Evolutionary conservation across 805 yeast species (phyloP), one percentile per base, ranked within the genome.

Genomic region (Candida khao-thaluensis): DNA sequence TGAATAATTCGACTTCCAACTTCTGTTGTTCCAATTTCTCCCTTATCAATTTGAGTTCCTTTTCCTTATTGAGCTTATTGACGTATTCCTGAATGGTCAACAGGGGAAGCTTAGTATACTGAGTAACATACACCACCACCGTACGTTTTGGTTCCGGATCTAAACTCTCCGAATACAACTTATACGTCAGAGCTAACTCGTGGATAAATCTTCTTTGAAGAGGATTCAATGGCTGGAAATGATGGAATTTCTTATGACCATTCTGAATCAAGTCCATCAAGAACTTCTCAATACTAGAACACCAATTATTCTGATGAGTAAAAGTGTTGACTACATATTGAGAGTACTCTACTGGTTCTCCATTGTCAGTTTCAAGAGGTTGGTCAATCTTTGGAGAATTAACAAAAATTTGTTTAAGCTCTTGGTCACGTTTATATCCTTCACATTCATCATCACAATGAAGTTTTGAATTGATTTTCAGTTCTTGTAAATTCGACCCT

Each of bases 61-160:
- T 52, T 35, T 44, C 45, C 14, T 50, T 45, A 11, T 37, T 29
- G 11, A 20, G n/a, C 24, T 40, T 34, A 7, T 41, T 38, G 2
- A 71, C 51, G 0, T 76, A 74, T 36, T 74, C 74, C 9, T 37
- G 18, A 3, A 40, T 25, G 16, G 36, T 31, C 11, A 40, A 24
- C 12, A 24, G 35, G 0, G 88, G 86, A 2, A 64, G 41, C 7
- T 45, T 51, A 0, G 69, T 54, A 5, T 50, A 38, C n/a, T 51
- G 44, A 1, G 69, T 62, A 6, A 65, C 50, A 22, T 60, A 67
- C n/a, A 88, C 69, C 47, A 76, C 80, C 0, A 88, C 91, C 8
- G 83, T 76, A 44, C 95, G 60, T 37, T 77, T 69, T 0, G 96
- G 96, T 48, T 87, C 96, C 2, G 76, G 77, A 57, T 86, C 96